Evolutionary conservation across 257 asterid genomes (phyloP).

Genomic region (Pogostemon cablin): DNA sequence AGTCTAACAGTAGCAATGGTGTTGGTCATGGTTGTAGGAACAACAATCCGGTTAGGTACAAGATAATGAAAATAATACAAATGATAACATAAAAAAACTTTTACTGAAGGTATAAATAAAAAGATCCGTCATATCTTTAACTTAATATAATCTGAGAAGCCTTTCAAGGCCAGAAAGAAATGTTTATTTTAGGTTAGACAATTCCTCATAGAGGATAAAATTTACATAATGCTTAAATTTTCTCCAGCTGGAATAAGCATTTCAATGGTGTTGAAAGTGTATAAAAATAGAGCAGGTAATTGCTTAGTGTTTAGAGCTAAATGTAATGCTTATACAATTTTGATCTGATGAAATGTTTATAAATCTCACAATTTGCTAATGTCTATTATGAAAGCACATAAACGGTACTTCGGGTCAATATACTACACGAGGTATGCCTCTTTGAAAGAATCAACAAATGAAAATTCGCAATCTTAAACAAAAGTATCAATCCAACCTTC

Average conservation of each 20-base stretch:
- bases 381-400: too few relatives aligned
- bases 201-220: neutral
- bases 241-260: neutral
- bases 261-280: neutral
- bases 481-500: neutral
- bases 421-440: too few relatives aligned
- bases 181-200: neutral
- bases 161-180: neutral
- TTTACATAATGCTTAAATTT: neutral
- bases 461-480: neutral
- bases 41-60: neutral
- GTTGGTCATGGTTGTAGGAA: constrained; percentile 5
- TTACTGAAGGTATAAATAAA: neutral
- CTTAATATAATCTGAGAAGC: neutral
- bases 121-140: neutral
- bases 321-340: too few relatives aligned
- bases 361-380: too few relatives aligned
- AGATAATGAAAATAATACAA: neutral
- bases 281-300: neutral
- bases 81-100: neutral
- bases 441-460: too few relatives aligned
- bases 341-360: neutral
- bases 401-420: too few relatives aligned
- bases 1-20: neutral
- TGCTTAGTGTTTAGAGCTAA: too few relatives aligned